Evolutionary conservation across 179 eudicot genomes (phyloP).

Genomic region (Sideroxylon spinosum): DNA sequence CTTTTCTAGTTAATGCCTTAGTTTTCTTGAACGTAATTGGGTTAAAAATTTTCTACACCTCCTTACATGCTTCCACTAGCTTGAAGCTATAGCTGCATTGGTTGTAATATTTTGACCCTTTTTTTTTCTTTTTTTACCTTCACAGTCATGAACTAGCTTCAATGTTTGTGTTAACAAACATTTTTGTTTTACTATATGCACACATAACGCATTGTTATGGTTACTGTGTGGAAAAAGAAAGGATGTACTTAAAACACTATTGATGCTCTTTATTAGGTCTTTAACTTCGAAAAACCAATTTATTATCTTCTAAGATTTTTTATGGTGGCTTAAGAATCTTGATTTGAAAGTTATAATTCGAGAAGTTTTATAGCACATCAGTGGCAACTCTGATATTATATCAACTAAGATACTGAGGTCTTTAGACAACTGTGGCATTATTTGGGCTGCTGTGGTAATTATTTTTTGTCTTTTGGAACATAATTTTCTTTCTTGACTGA

Average conservation of each 20-base stretch:
- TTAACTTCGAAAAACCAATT: no score
- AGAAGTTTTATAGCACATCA: neutral
- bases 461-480: neutral
- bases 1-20: no score
- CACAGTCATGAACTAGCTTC: no score
- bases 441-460: slow-evolving; percentile 23
- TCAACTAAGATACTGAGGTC: neutral
- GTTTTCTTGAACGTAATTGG: neutral
- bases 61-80: neutral
- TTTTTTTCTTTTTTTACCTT: no score
- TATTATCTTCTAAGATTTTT: slow-evolving; percentile 14
- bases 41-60: neutral
- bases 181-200: no score
- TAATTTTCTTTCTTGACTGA: neutral
- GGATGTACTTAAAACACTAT: neutral
- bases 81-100: no score
- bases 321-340: slow-evolving; percentile 9
- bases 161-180: no score
- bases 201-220: no score
- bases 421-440: neutral
- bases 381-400: slow-evolving; percentile 5
- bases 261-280: neutral
- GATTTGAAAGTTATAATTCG: neutral
- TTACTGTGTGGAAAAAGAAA: no score
- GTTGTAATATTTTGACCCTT: no score